These are phyloP conservation scores for Cryptosporidium xiaoi DNA, from an alignment of 169 alveolate genomes.

Conservation along the genomic window DNA sequence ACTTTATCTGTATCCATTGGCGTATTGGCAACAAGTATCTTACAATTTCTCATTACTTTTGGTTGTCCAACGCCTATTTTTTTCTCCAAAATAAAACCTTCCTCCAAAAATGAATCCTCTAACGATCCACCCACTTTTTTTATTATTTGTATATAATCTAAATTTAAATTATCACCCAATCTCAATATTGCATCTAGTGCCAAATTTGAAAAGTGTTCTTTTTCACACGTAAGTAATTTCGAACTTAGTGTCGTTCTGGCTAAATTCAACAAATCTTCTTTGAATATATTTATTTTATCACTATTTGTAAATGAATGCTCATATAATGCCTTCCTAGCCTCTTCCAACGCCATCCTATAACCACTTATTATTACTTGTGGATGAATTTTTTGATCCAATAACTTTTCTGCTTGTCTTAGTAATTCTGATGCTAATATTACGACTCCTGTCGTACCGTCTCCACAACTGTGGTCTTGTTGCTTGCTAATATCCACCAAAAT, in stretches of 20 bases:
- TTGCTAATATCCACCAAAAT: slow-evolving; percentile 94
- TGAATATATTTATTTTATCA: slow-evolving; percentile 85
- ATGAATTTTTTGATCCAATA: slow-evolving; percentile 95
- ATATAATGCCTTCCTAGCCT: slow-evolving; percentile 89
- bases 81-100: slow-evolving; percentile 98
- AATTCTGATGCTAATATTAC: slow-evolving; percentile 99
- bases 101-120: slow-evolving; percentile 96
- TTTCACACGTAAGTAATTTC: slow-evolving; percentile 94
- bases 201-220: slow-evolving; percentile 94
- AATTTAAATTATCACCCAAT: slow-evolving; percentile 87
- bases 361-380: slow-evolving; percentile 95
- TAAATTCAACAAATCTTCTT: slow-evolving; percentile 92
- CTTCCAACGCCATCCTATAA: slow-evolving; percentile 90
- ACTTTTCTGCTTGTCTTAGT: slow-evolving; percentile 96
- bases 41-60: slow-evolving; percentile 87
- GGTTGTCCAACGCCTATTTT: slow-evolving; percentile 95
- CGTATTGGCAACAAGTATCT: slow-evolving; percentile 96
- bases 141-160: slow-evolving; percentile 92
- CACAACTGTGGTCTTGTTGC: slow-evolving; percentile 92
- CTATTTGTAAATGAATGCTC: slow-evolving; percentile 87
- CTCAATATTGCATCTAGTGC: slow-evolving; percentile 98
- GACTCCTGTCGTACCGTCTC: slow-evolving; percentile 98
- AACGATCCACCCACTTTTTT: slow-evolving; percentile 98
- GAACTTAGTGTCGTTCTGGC: slow-evolving; percentile 98
- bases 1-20: slow-evolving; percentile 99